Conservation (phyloP, 129 eudicot species). For the Tagetes patula region DNA sequence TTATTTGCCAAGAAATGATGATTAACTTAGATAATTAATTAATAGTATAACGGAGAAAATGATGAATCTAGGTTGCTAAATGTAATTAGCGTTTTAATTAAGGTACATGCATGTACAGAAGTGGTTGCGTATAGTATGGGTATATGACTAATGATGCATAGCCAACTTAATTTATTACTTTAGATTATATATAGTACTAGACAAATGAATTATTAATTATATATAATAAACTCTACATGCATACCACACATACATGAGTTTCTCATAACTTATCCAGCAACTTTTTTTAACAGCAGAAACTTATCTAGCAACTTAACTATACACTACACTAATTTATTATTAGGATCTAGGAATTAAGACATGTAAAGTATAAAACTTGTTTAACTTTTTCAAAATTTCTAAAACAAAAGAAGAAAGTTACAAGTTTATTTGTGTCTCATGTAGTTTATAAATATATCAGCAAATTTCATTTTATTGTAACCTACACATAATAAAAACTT, state of each 20-base stretch:
- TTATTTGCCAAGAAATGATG: conserved; percentile 7
- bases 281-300: too few relatives aligned
- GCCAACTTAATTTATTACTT: neutral
- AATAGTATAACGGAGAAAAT: neutral
- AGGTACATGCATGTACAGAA: conserved; percentile 4
- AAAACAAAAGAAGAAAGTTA: too few relatives aligned
- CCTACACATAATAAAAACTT: too few relatives aligned
- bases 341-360: too few relatives aligned
- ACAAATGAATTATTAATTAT: neutral
- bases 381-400: too few relatives aligned
- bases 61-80: neutral
- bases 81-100: neutral
- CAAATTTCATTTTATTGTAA: too few relatives aligned
- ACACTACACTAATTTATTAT: too few relatives aligned
- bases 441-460: too few relatives aligned
- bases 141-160: neutral
- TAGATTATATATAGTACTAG: neutral
- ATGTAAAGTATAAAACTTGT: too few relatives aligned
- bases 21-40: neutral
- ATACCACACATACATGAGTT: neutral
- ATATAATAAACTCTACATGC: neutral
- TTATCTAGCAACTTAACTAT: too few relatives aligned
- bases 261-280: too few relatives aligned
- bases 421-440: too few relatives aligned
- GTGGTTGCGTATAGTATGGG: conserved; percentile 3